A percentile compares a stretch with the other conserved stretches of the same genome.
These are phyloP conservation scores for Hysterangium stoloniferum DNA, from an alignment of 768 basidiomycete genomes.

Conservation along the genomic window DNA sequence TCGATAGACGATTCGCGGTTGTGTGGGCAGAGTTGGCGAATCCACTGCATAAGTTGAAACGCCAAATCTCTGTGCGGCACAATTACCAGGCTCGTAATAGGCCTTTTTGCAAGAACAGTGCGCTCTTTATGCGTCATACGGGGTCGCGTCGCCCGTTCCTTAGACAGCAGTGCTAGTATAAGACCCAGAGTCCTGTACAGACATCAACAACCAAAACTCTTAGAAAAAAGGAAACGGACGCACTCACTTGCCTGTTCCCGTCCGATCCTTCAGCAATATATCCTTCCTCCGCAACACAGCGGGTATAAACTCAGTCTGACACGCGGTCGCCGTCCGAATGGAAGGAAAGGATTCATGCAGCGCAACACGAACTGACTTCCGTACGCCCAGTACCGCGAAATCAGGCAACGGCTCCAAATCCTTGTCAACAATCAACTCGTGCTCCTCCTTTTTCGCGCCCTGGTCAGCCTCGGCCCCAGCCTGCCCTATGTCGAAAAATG, in stretches of 20 bases:
- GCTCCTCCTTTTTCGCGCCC: too few species aligned
- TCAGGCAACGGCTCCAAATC: slow-evolving; percentile 6
- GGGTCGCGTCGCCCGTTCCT: slow-evolving; percentile 30
- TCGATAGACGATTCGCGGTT: slow-evolving; percentile 33
- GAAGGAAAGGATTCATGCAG: slow-evolving; percentile 55
- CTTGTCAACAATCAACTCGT: too few species aligned
- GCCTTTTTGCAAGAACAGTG: slow-evolving; percentile 15
- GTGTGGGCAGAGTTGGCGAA: slow-evolving; percentile 20
- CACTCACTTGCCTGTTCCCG: slow-evolving; percentile 76
- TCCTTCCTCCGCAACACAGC: slow-evolving; percentile 50
- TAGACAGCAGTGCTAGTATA: slow-evolving; percentile 56
- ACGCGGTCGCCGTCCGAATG: slow-evolving; percentile 47
- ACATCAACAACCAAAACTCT: background rate
- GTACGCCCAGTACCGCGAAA: slow-evolving; percentile 39
- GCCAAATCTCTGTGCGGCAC: slow-evolving; percentile 72
- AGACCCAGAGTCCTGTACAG: slow-evolving; percentile 60
- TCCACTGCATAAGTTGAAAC: slow-evolving; percentile 59
- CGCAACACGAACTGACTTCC: slow-evolving; percentile 38
- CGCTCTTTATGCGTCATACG: slow-evolving; percentile 15
- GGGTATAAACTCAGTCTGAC: slow-evolving; percentile 54
- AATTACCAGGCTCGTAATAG: slow-evolving; percentile 50
- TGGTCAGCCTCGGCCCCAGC: too few species aligned
- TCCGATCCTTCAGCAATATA: slow-evolving; percentile 57
- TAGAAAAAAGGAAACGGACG: background rate
- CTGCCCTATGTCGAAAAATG: too few species aligned